These are phyloP conservation scores for Skeletonema menzelii DNA, from an alignment of 108 stramenopile species.

Conservation along the genomic window DNA sequence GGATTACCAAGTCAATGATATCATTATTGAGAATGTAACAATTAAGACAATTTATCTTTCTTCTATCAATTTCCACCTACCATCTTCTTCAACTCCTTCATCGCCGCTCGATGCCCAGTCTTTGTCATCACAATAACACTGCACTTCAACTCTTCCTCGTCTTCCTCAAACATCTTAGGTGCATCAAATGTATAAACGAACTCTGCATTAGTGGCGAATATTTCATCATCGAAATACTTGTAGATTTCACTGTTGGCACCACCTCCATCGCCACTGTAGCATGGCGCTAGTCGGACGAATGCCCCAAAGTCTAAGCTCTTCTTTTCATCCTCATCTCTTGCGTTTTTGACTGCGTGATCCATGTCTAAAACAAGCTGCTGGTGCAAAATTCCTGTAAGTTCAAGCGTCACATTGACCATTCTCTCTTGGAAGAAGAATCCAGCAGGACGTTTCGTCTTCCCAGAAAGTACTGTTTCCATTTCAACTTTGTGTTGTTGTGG, in stretches of 20 bases:
- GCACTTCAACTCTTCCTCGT: constrained; percentile 50
- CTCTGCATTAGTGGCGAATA: constrained; percentile 77
- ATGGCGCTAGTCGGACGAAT: constrained; percentile 77
- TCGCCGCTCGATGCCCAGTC: constrained; percentile 76
- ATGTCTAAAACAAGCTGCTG: constrained; percentile 81
- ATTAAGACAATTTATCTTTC: not conserved
- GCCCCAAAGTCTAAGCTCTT: constrained; percentile 84
- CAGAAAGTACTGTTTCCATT: constrained; percentile 70
- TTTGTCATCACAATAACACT: constrained; percentile 82
- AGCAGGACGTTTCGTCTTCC: constrained; percentile 78
- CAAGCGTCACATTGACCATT: constrained; percentile 84
- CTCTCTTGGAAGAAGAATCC: constrained; percentile 85
- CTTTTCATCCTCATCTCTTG: constrained; percentile 58
- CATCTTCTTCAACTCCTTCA: constrained; percentile 69
- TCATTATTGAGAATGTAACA: not conserved
- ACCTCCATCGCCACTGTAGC: constrained; percentile 15
- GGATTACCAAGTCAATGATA: not conserved
- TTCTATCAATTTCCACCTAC: constrained; percentile 34
- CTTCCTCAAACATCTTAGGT: constrained; percentile 59
- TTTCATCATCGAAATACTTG: constrained; percentile 87
- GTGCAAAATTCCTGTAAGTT: constrained; percentile 77
- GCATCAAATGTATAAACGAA: constrained; percentile 69
- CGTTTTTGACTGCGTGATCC: constrained; percentile 81
- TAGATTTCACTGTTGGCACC: constrained; percentile 43
- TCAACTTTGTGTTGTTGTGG: constrained; percentile 66